Evolutionary conservation across 768 basidiomycete species (phyloP), one percentile per base, ranked within the genome.

Genomic region (Boletus reticulatus): DNA sequence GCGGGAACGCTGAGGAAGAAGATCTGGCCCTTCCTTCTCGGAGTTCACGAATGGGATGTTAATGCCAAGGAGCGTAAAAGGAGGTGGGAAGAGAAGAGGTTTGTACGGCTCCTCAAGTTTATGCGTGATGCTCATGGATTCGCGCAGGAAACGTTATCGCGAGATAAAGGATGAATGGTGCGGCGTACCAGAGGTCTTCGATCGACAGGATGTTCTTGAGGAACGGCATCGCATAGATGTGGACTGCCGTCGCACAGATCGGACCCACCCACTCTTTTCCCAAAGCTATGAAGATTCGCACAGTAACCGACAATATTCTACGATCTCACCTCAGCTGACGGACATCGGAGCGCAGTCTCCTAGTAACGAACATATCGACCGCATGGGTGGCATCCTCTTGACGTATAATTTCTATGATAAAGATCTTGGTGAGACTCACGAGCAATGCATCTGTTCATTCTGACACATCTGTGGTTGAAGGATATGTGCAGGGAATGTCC

Each of bases 401-500:
- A 97, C 95, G 1, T 96, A 94, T 64, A 92, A 93, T 60, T 88
- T 92, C 66, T 92, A 87, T 61, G 89, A 95, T 73, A 91, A 85
- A 69, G 85, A 94, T 27, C 77, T 94, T 41, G 92, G 92, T 94
- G 64, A 63, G 87, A 76, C 34, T 31, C 27, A 8, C 29, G 22
- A 41, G 37, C 31, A 41, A 34, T 42, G 17, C 22, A 20, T 44
- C 53, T 17, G 43, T 9, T 24, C 41, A 22, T 16, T 17, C 59
- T 72, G 55, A 74, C 42, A 17, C 37, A 4, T 12, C 46, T 55
- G 47, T 52, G n/a, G 37, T 48, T 52, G 53, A 57, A 88, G 94
- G 95, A 29, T 98, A 98, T 69, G 97, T 98, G 6, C 97, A 98
- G 72, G 97, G 97, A 32, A 98, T 98, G 97, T 94, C 92, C 3